Evolutionary conservation across 139 green algal genomes (phyloP), one percentile per base, ranked within the genome.

Genomic region (Coelastrella sp.): DNA sequence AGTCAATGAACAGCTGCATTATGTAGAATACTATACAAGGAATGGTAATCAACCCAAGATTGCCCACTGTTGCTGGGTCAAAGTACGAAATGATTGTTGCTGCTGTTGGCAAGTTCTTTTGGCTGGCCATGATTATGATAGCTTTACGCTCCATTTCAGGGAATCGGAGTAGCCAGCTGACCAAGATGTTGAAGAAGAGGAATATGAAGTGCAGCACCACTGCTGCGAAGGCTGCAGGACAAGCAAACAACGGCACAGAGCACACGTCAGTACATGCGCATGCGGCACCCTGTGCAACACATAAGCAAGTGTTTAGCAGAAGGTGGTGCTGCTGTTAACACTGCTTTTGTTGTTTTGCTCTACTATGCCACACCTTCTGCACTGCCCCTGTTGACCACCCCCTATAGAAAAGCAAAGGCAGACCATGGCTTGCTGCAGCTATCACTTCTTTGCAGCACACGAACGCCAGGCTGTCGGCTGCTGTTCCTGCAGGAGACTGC

Each of bases 11-110:
- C 3, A 97, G 90, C 85, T 96, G 93, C 90, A 93, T 93, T 8
- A 98, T 85, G 90, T 98, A 96, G 90, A 95, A 95, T 1, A 98
- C 91, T 60, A 98, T 95, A 93, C 95, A 97, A 17, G 96, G 95
- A 78, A 98, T 96, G 75, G 94, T 94, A 3, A 98, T 94, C 0
- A 98, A 92, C 32, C 95, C 96, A 22, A 93, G 75, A 58, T 95
- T 90, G 22, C 92, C 93, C 0, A 95, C 60, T 5, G 91, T 89
- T 32, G 90, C 22, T 3, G 91, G 79, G 57, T 94, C 88, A 66
- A 94, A 90, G 78, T 91, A 94, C 5, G 88, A 92, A 76, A 92
- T 92, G 54, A 91, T 91, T 16, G 77, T 73, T 66, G 95, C 92
- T 6, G 95, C 93, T 60, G 88, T 91, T 17, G 88, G 88, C 22